Conservation (phyloP, 2,329 filamentous ascomycete genomes). For the Calonectria leucothoes region DNA sequence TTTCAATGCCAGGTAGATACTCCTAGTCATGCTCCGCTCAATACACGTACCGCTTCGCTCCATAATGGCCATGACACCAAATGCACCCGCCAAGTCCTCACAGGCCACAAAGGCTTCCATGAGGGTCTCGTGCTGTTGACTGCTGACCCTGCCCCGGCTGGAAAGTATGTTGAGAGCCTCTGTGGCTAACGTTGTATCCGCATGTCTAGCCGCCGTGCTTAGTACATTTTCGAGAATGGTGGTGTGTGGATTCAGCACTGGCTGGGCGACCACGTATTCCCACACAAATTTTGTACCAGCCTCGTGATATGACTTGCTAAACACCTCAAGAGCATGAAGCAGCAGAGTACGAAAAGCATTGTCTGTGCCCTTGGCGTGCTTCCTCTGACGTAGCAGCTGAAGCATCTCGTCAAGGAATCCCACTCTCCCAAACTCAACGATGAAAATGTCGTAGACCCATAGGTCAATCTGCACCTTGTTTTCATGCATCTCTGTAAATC, state of each 20-base stretch:
- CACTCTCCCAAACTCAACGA: conserved; percentile 77
- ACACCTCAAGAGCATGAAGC: conserved; percentile 80
- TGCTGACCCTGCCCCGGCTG: conserved; percentile 60
- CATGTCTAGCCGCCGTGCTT: conserved; percentile 75
- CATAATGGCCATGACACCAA: conserved; percentile 82
- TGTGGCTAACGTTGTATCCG: conserved; percentile 76
- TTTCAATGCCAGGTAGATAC: conserved; percentile 69
- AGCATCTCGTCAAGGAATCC: conserved; percentile 84
- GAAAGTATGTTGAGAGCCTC: conserved; percentile 70
- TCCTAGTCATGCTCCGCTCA: conserved; percentile 71
- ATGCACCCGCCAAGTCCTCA: conserved; percentile 72
- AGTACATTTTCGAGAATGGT: conserved; percentile 77
- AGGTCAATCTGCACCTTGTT: conserved; percentile 65
- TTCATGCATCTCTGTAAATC: conserved; percentile 74
- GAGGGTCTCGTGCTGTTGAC: conserved; percentile 84
- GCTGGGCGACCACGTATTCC: conserved; percentile 69
- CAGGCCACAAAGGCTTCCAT: conserved; percentile 74
- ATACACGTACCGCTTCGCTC: conserved; percentile 61
- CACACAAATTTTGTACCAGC: conserved; percentile 77
- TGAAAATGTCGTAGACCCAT: conserved; percentile 85
- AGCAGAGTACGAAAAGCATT: conserved; percentile 66
- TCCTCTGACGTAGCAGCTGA: conserved; percentile 71
- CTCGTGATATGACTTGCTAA: conserved; percentile 72
- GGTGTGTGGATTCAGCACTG: conserved; percentile 60
- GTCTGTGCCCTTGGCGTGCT: conserved; percentile 47